phyloP scores from a whole-genome alignment of 2,329 filamentous ascomycete genomes.

The Aspergillus costaricaensis region DNA sequence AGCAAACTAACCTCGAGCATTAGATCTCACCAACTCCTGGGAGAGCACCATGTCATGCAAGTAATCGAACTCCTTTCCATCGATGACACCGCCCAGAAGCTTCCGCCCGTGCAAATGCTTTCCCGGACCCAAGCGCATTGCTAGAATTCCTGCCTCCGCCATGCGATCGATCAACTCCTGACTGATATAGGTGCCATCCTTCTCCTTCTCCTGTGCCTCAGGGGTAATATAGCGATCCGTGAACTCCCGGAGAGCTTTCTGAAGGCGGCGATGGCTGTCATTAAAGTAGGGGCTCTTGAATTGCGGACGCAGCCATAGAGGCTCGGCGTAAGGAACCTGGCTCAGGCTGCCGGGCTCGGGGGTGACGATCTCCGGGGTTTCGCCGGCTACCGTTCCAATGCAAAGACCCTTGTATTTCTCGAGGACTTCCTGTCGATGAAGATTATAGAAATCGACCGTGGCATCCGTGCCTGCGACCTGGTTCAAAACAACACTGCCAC shows the following conservation, averaged over 20 bases:
- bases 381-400: conserved; percentile 73
- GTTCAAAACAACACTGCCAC: conserved; percentile 74
- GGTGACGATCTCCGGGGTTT: conserved; percentile 72
- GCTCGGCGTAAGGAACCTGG: conserved; percentile 79
- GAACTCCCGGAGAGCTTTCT: conserved; percentile 71
- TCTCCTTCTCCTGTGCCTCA: conserved; percentile 75
- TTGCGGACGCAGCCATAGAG: conserved; percentile 74
- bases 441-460: conserved; percentile 84
- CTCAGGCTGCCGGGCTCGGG: conserved; percentile 71
- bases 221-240: conserved; percentile 70
- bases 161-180: conserved; percentile 75
- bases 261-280: conserved; percentile 69
- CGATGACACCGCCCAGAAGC: conserved; percentile 68
- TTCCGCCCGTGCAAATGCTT: conserved; percentile 74
- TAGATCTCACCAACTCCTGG: conserved; percentile 72
- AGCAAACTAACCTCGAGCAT: conserved; percentile 58
- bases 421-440: conserved; percentile 88
- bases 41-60: conserved; percentile 77
- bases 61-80: conserved; percentile 82
- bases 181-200: conserved; percentile 68
- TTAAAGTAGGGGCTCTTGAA: conserved; percentile 82
- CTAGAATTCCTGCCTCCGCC: conserved; percentile 71
- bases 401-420: conserved; percentile 73
- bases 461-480: conserved; percentile 82
- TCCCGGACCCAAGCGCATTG: conserved; percentile 81